These are phyloP conservation scores for Lentinula guzmanii DNA, from an alignment of 768 basidiomycete genomes.

Conservation along the genomic window DNA sequence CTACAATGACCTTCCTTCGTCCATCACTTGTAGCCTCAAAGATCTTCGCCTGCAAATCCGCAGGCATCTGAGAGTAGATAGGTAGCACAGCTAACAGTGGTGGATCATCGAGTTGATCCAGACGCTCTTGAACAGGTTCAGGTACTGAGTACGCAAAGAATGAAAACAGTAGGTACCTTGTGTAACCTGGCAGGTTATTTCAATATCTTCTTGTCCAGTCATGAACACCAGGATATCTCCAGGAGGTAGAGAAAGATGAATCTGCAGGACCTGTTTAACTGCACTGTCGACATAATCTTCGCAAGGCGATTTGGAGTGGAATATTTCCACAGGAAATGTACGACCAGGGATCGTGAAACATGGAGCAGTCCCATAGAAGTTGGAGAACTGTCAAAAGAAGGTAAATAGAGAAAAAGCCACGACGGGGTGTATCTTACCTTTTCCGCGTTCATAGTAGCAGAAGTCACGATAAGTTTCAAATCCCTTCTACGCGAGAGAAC, in stretches of 20 bases:
- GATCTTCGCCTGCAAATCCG: slow-evolving; percentile 96
- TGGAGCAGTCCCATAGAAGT: slow-evolving; percentile 92
- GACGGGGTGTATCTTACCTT: slow-evolving; percentile 54
- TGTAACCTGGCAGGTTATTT: slow-evolving; percentile 92
- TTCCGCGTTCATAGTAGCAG: slow-evolving; percentile 99
- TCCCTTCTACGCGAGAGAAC: slow-evolving; percentile 88
- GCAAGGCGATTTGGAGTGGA: slow-evolving; percentile 95
- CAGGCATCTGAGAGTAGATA: slow-evolving; percentile 99
- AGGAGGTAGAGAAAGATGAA: slow-evolving; percentile 86
- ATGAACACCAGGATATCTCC: slow-evolving; percentile 98
- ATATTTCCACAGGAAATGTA: slow-evolving; percentile 96
- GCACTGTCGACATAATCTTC: slow-evolving; percentile 99
- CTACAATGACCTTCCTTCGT: slow-evolving; percentile 93
- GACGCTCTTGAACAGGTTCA: slow-evolving; percentile 58
- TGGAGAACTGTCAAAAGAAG: slow-evolving; percentile 67
- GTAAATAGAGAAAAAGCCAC: background rate
- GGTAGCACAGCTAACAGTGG: slow-evolving; percentile 86
- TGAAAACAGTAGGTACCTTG: slow-evolving; percentile 48
- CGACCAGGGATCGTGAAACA: slow-evolving; percentile 88
- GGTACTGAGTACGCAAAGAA: background rate
- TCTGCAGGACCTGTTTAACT: slow-evolving; percentile 96
- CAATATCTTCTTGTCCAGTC: slow-evolving; percentile 99
- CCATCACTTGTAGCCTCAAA: slow-evolving; percentile 94
- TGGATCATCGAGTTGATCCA: slow-evolving; percentile 89
- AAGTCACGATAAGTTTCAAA: slow-evolving; percentile 94